These are phyloP conservation scores for Boletus sp. DNA, from an alignment of 768 basidiomycete species.

Conservation along the genomic window DNA sequence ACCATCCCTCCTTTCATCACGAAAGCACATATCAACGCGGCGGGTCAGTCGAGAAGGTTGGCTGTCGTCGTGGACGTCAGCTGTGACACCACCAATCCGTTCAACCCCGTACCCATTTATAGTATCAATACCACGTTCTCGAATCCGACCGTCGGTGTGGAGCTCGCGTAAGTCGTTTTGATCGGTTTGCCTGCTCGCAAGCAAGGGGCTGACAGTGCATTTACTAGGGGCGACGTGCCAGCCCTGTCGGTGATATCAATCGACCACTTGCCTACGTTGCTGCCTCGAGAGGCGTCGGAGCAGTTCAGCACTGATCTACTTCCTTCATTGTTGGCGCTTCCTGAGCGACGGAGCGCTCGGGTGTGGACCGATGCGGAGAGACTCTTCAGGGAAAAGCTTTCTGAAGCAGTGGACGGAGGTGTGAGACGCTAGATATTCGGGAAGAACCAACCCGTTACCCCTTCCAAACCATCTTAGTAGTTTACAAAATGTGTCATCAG, in stretches of 20 bases:
- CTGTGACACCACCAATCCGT: slow-evolving; percentile 98
- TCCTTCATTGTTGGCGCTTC: slow-evolving; percentile 78
- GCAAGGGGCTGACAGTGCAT: slow-evolving; percentile 6
- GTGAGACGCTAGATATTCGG: background rate
- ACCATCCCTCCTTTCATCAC: slow-evolving; percentile 83
- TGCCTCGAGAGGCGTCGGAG: slow-evolving; percentile 95
- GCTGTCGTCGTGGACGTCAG: slow-evolving; percentile 93
- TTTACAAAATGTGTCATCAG: background rate
- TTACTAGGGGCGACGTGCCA: slow-evolving; percentile 55
- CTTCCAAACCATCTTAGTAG: background rate
- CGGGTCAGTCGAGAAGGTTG: slow-evolving; percentile 65
- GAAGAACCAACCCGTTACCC: background rate
- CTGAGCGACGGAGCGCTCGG: slow-evolving; percentile 56
- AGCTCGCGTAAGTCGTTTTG: slow-evolving; percentile 59
- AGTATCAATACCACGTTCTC: slow-evolving; percentile 90
- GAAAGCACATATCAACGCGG: slow-evolving; percentile 62
- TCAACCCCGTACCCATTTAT: slow-evolving; percentile 97
- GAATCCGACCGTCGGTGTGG: slow-evolving; percentile 85
- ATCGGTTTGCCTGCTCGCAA: background rate
- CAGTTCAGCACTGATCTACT: slow-evolving; percentile 89
- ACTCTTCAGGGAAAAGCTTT: slow-evolving; percentile 68
- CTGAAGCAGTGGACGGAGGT: slow-evolving; percentile 33
- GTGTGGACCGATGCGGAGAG: slow-evolving; percentile 90
- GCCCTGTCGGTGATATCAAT: slow-evolving; percentile 87
- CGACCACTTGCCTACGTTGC: slow-evolving; percentile 92